These are phyloP conservation scores for Lecanosticta acicola DNA, from an alignment of 2,329 filamentous ascomycete species.

Conservation along the genomic window DNA sequence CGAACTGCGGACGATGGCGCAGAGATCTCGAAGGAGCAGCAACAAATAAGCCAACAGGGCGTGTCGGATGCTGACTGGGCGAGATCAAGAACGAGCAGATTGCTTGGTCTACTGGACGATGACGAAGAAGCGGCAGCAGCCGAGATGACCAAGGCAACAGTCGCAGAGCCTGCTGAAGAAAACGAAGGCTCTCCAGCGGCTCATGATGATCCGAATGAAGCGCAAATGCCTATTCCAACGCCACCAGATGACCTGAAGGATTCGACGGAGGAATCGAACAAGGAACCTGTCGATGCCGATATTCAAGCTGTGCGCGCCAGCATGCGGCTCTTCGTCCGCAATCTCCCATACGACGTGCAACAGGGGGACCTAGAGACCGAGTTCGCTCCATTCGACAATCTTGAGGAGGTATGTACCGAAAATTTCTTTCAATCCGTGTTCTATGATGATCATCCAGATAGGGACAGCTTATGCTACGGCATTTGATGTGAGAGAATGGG, in stretches of 20 bases:
- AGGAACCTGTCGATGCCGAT: slow-evolving; percentile 2
- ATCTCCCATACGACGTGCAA: slow-evolving; percentile 73
- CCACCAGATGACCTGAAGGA: slow-evolving; percentile 20
- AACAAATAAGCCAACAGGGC: slow-evolving; percentile 14
- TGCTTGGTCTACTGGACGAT: slow-evolving; percentile 78
- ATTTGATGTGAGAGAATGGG: slow-evolving; percentile 68
- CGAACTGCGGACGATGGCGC: slow-evolving; percentile 2
- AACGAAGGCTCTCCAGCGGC: too few species aligned
- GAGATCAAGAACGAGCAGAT: slow-evolving; percentile 76
- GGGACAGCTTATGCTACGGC: slow-evolving; percentile 97
- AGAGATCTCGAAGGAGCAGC: slow-evolving; percentile 18
- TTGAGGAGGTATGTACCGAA: slow-evolving; percentile 74
- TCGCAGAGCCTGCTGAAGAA: slow-evolving; percentile 6
- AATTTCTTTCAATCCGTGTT: slow-evolving; percentile 20
- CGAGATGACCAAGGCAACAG: not conserved
- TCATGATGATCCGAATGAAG: slow-evolving; percentile 18
- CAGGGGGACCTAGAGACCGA: slow-evolving; percentile 69
- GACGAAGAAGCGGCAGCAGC: slow-evolving; percentile 44
- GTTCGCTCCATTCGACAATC: slow-evolving; percentile 66
- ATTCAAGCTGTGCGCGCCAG: slow-evolving; percentile 54
- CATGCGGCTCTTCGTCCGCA: slow-evolving; percentile 78
- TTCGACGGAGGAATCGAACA: slow-evolving; percentile 24
- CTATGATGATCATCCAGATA: slow-evolving; percentile 98
- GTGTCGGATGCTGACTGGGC: slow-evolving; percentile 86
- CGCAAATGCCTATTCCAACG: slow-evolving; percentile 3